Base-by-base conservation (phyloP, 73 alveolate species). In the Uronychia binucleata region DNA sequence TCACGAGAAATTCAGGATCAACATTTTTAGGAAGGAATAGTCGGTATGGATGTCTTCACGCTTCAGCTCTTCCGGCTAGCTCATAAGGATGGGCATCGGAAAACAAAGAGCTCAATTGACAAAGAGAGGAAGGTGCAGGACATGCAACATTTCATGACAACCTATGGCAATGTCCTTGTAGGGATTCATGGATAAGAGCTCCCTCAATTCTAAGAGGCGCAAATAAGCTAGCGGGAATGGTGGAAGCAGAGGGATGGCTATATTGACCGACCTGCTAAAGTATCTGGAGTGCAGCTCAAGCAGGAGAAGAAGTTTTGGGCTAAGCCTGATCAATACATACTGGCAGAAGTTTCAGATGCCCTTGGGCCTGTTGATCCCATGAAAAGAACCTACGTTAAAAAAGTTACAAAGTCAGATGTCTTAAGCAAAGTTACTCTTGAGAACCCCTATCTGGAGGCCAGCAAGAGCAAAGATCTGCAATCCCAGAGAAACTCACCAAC, bases 141-240 rank as follows among this genome's bases (percentile, higher is more conserved):
- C 74, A 58, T 85, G 28, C 82, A 85, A 19, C 34, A 85, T 30
- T 31, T 85, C 80, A 85, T 84, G 19, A 33, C 30, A 33, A 85
- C 78, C 34, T 85, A 74, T 31, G 91, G 91, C 0, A 77, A 31
- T 77, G 86, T 77, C 14, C 78, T 84, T 35, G 77, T 85, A 11
- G 97, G 97, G 0, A 92, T 93, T 27, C 97, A 93, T 82, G 97
- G 97, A 28, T 87, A 86, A 76, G 97, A 93, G 84, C 85, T 93
- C 33, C 97, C 97, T 27, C 89, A 93, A 82, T 93, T 86, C 59
- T 11, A 5, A 46, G 67, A 46, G 5, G 86, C 82, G 67, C 81
- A 81, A 82, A 33, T 67, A 34, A 77, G 85, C 57, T 19, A 46
- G 67, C 85, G 81, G 80, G 95, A 93, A 86, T 93, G 84, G 78